A percentile compares a stretch with the other conserved stretches of the same genome.
phyloP scores from a whole-genome alignment of 2,329 filamentous ascomycete species.

The Chaetomium globosum region DNA sequence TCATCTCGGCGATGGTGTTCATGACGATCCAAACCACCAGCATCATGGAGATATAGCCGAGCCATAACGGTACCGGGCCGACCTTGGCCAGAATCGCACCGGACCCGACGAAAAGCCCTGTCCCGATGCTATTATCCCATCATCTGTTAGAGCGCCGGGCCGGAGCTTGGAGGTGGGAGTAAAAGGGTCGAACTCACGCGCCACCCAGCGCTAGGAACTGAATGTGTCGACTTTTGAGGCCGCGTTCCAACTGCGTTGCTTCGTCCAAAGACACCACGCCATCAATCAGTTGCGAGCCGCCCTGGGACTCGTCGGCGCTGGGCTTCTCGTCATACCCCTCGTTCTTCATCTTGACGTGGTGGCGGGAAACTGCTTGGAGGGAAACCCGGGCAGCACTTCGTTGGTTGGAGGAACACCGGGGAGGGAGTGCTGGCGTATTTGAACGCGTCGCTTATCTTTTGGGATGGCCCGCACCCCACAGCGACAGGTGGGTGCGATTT shows the following conservation, averaged over 20 bases:
- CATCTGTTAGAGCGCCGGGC: background rate
- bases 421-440: background rate
- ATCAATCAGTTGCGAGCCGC: constrained; percentile 26
- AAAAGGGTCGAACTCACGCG: constrained; percentile 35
- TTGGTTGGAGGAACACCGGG: background rate
- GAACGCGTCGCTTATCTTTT: constrained; percentile 15
- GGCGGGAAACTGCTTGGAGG: background rate
- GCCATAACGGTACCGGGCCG: constrained; percentile 68
- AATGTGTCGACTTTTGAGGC: constrained; percentile 62
- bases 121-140: constrained; percentile 37
- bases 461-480: constrained; percentile 6
- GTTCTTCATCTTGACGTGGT: constrained; percentile 24
- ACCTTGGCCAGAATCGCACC: constrained; percentile 39
- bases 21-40: constrained; percentile 56
- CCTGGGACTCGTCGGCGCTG: constrained; percentile 26
- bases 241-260: constrained; percentile 52
- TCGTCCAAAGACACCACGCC: constrained; percentile 31
- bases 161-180: background rate
- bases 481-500: background rate
- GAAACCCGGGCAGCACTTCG: constrained; percentile 2
- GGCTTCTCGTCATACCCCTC: constrained; percentile 25
- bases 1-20: constrained; percentile 60
- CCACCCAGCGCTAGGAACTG: constrained; percentile 61
- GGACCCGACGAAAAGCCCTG: constrained; percentile 39
- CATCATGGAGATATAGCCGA: constrained; percentile 66